Evolutionary conservation across 2,329 filamentous ascomycete species (phyloP).

Genomic region (Alternaria burnsii): DNA sequence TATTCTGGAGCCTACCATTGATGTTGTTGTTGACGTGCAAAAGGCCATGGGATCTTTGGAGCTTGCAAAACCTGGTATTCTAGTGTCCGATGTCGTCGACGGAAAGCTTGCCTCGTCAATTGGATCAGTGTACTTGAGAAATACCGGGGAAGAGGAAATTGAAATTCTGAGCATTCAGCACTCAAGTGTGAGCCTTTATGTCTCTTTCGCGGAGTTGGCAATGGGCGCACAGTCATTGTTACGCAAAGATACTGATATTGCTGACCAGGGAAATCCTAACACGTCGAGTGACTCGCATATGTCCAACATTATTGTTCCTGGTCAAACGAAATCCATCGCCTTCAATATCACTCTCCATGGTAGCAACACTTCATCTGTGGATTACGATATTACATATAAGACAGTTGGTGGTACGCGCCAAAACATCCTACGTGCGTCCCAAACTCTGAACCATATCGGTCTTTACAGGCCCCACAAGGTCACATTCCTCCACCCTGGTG

Average conservation of each 20-base stretch:
- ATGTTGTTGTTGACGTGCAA: conserved; percentile 46
- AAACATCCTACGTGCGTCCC: conserved; percentile 34
- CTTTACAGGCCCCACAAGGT: conserved; percentile 60
- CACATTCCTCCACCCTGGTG: conserved; percentile 63
- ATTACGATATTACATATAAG: conserved; percentile 40
- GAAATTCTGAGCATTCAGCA: conserved; percentile 46
- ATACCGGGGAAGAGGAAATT: conserved; percentile 51
- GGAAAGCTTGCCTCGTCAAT: conserved; percentile 57
- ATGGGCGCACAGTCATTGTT: conserved; percentile 23
- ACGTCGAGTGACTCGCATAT: neutral
- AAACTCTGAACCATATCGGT: conserved; percentile 38
- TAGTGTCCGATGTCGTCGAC: conserved; percentile 63
- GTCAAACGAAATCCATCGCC: conserved; percentile 54
- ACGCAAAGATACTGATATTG: conserved; percentile 14
- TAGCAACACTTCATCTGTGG: conserved; percentile 34
- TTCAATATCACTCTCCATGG: conserved; percentile 44
- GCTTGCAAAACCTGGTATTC: conserved; percentile 45
- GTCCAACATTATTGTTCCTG: conserved; percentile 39
- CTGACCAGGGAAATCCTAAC: conserved; percentile 18
- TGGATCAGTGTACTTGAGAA: conserved; percentile 61
- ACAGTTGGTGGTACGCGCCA: conserved; percentile 14
- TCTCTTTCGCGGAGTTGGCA: conserved; percentile 15
- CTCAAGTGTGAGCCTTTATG: conserved; percentile 22
- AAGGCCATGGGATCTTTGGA: conserved; percentile 40
- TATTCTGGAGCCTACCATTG: conserved; percentile 56